These are phyloP conservation scores for Senecio squalidus DNA, from an alignment of 140 eudicot species.

Conservation along the genomic window DNA sequence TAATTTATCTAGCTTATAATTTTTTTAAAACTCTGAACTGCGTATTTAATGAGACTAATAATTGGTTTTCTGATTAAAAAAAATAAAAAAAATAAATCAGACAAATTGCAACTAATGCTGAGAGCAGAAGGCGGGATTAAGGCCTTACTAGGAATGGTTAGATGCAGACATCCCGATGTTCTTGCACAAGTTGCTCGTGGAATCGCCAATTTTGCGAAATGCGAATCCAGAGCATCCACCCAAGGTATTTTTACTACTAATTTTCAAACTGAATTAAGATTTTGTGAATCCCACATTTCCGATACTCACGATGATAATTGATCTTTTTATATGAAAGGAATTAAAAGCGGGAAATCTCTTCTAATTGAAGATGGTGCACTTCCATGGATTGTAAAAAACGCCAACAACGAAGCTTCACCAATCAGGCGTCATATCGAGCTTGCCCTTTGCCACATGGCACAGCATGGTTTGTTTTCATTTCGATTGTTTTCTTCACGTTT, in stretches of 20 bases:
- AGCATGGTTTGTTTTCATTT: conserved; percentile 47
- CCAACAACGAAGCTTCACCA: conserved; percentile 85
- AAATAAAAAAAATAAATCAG: no score
- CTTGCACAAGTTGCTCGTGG: conserved; percentile 99
- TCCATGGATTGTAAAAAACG: conserved; percentile 89
- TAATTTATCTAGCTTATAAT: conserved; percentile 15
- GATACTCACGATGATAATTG: not conserved
- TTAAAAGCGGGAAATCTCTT: conserved; percentile 67
- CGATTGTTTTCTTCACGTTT: not conserved
- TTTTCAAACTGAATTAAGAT: no score
- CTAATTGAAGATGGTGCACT: conserved; percentile 82
- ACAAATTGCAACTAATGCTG: conserved; percentile 64
- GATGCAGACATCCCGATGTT: conserved; percentile 91
- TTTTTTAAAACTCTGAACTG: not conserved
- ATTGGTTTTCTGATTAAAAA: not conserved
- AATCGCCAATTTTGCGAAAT: conserved; percentile 89
- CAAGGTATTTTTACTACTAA: no score
- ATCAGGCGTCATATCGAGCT: conserved; percentile 89
- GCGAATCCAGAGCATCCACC: conserved; percentile 85
- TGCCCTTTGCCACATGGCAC: conserved; percentile 93
- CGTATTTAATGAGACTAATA: not conserved
- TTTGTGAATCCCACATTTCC: not conserved
- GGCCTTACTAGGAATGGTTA: conserved; percentile 89
- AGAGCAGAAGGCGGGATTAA: conserved; percentile 88
- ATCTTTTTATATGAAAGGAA: conserved; percentile 29